Evolutionary conservation across 352 stramenopile genomes (phyloP), one percentile per base, ranked within the genome.

Genomic region (Pythium monospermum): DNA sequence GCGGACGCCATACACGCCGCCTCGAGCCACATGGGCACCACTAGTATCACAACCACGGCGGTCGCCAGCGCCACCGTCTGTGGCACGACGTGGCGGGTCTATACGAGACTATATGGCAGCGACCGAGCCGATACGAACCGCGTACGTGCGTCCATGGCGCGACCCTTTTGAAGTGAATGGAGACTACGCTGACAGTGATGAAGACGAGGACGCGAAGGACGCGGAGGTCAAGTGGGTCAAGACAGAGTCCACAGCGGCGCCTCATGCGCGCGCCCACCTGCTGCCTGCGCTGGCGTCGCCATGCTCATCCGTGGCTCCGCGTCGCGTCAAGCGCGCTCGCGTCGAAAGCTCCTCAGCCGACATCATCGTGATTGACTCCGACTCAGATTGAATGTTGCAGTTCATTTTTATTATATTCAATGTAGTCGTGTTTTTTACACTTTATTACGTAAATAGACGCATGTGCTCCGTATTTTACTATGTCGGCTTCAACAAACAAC

Each of bases 141-240:
- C 52, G 37, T 41, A 15, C 18, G 26, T 48, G 35, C 41, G 28
- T 10, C 35, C 32, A 16, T 59, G 52, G 52, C 25, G 33, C 11
- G 44, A 48, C 41, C 41, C 41, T 23, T 35, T 36, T 26, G 22
- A 35, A 50, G 51, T 12, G 27, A 13, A 13, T 13, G 30, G 30
- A 8, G 52, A 26, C 45, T 78, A 16, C 59, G 56, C 32, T 57
- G 64, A 4, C 53, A 67, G 11, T 58, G 67, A 1, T 71, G 66
- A 62, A 22, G 67, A 76, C 6, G 70, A 76, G 8, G 26, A 55
- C 0, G 25, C 19, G 15, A 43, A 28, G 1, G 41, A 57, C 5
- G 53, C 65, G 12, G 41, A 54, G 16, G 33, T 59, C 33, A 21
- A 53, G 35, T 53, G 33, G 32, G 12, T 53, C 52, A 44, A 59